A percentile compares a stretch with the other conserved stretches of the same genome.
Conservation (phyloP, 2,329 filamentous ascomycete genomes). For the Claviceps arundinis region DNA sequence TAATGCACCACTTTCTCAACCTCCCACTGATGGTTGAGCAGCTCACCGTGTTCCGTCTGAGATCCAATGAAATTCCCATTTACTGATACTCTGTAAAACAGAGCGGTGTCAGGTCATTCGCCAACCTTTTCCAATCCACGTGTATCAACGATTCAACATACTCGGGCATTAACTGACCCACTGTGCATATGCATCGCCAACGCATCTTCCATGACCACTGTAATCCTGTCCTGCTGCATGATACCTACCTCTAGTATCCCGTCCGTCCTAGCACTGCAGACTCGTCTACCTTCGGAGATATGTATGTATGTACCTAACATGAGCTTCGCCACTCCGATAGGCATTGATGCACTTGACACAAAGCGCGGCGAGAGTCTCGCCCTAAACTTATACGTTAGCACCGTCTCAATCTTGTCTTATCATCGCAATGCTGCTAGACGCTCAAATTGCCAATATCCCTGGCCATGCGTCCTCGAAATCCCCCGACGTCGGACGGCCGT, state of each 20-base stretch:
- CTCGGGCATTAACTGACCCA: neutral
- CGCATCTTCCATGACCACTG: constrained; percentile 20
- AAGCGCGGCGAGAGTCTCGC: constrained; percentile 25
- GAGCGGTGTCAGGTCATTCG: too few species aligned
- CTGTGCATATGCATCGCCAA: constrained; percentile 5
- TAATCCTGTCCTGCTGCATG: constrained; percentile 9
- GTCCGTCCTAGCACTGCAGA: constrained; percentile 31
- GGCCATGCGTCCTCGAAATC: constrained; percentile 41
- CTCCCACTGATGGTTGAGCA: too few species aligned
- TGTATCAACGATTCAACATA: neutral
- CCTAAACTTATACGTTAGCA: constrained; percentile 23
- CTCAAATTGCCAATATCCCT: constrained; percentile 29
- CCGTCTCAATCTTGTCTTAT: constrained; percentile 8
- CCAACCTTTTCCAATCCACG: neutral
- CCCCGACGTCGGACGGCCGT: constrained; percentile 32
- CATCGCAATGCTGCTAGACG: constrained; percentile 33
- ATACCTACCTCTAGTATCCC: constrained; percentile 17
- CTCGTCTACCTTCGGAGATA: too few species aligned
- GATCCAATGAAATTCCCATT: too few species aligned
- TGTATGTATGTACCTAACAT: constrained; percentile 20
- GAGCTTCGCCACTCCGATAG: constrained; percentile 31
- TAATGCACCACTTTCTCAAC: too few species aligned
- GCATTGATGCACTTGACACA: constrained; percentile 26
- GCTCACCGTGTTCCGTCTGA: too few species aligned
- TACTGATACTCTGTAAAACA: too few species aligned